These are phyloP conservation scores for Fusarium vanettenii DNA, from an alignment of 2,329 filamentous ascomycete genomes.

Conservation along the genomic window DNA sequence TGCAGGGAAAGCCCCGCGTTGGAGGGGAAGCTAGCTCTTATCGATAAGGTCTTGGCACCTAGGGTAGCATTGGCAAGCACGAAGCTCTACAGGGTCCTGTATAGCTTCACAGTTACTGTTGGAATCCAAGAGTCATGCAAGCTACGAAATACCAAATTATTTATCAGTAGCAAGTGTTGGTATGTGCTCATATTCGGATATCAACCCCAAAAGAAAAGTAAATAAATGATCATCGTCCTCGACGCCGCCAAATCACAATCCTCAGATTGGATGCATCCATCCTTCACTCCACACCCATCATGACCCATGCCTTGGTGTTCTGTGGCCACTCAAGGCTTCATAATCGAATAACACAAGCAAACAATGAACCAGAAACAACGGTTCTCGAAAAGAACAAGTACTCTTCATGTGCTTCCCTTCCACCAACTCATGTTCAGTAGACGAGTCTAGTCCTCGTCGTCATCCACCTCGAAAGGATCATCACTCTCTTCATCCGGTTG, in stretches of 20 bases:
- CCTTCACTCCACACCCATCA: slow-evolving; percentile 2
- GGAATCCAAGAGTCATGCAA: neutral
- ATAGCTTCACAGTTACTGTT: neutral
- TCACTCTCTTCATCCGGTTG: slow-evolving; percentile 54
- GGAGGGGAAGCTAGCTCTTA: slow-evolving; percentile 25
- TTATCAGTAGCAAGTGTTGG: neutral
- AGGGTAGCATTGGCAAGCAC: neutral
- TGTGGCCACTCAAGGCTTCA: slow-evolving; percentile 7
- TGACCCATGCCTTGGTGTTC: neutral
- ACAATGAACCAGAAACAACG: slow-evolving; percentile 1
- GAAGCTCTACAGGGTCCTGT: neutral
- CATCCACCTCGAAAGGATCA: slow-evolving; percentile 61
- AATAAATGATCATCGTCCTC: slow-evolving; percentile 18
- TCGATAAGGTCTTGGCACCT: slow-evolving; percentile 31
- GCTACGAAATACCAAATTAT: neutral
- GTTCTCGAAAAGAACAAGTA: slow-evolving; percentile 7
- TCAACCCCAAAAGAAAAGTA: slow-evolving; percentile 11
- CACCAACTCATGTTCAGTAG: neutral
- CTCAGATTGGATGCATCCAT: neutral
- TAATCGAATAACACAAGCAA: slow-evolving; percentile 16
- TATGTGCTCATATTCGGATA: slow-evolving; percentile 15
- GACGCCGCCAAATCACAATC: slow-evolving; percentile 20
- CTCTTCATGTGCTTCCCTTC: neutral
- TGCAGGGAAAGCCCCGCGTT: slow-evolving; percentile 32
- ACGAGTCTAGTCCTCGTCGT: slow-evolving; percentile 50